Conservation (phyloP, 163 green algal genomes). For the Trebouxia gelatinosa region DNA sequence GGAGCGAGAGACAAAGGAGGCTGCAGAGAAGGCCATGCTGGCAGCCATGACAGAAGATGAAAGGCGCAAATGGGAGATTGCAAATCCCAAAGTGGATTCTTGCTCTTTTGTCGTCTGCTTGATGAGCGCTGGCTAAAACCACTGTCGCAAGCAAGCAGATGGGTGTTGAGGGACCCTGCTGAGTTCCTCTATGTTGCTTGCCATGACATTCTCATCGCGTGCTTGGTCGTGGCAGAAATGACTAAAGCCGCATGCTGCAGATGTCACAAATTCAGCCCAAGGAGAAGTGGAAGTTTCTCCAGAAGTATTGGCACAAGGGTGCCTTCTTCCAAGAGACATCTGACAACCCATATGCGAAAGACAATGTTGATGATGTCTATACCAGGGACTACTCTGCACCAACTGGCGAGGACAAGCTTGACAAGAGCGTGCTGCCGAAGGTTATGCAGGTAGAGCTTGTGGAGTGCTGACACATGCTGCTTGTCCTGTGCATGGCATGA, state of each 20-base stretch:
- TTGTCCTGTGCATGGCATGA: no score
- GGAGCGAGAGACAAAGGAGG: slow-evolving; percentile 42
- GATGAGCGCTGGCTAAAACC: background rate
- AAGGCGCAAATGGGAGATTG: slow-evolving; percentile 63
- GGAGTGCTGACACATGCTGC: no score
- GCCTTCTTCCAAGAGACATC: slow-evolving; percentile 86
- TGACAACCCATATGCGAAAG: slow-evolving; percentile 56
- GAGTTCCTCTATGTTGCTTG: background rate
- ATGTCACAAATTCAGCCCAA: slow-evolving; percentile 39
- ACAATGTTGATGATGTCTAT: slow-evolving; percentile 76
- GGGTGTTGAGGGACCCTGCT: background rate
- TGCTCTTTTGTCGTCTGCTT: background rate
- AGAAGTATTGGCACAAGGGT: slow-evolving; percentile 99
- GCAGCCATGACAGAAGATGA: slow-evolving; percentile 87
- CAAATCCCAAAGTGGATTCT: slow-evolving; percentile 65
- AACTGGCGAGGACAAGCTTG: slow-evolving; percentile 90
- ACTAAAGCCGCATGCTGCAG: background rate
- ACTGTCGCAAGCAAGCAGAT: background rate
- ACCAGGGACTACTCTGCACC: slow-evolving; percentile 82
- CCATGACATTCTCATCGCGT: background rate
- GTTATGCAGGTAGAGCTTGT: slow-evolving; percentile 84
- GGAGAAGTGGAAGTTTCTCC: slow-evolving; percentile 87
- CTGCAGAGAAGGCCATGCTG: slow-evolving; percentile 67
- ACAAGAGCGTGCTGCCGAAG: slow-evolving; percentile 88
- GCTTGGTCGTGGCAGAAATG: background rate